phyloP scores from a whole-genome alignment of 495 filamentous ascomycete genomes.

The Lepidopterella palustris region DNA sequence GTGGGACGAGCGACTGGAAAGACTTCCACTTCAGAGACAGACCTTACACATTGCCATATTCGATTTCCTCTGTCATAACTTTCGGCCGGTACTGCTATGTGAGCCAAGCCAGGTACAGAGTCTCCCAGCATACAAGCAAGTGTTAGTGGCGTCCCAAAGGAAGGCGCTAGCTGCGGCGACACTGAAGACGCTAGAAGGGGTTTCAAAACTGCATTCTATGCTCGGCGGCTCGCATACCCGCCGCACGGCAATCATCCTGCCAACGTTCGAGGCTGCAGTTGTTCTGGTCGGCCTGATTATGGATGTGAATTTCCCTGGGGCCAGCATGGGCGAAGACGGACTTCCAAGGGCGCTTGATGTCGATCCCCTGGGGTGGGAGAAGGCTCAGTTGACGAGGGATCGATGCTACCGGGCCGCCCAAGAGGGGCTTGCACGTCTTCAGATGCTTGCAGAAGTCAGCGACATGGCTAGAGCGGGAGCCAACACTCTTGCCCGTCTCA shows the following conservation, averaged over 20 bases:
- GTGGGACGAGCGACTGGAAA: constrained; percentile 28
- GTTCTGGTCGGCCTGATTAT: neutral
- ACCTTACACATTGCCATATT: constrained; percentile 30
- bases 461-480: too few relatives aligned
- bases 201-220: constrained; percentile 19
- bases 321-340: neutral
- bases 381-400: neutral
- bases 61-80: constrained; percentile 31
- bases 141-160: constrained; percentile 24
- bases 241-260: constrained; percentile 21
- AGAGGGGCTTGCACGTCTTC: neutral
- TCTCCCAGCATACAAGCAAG: constrained; percentile 10
- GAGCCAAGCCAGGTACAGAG: constrained; percentile 1
- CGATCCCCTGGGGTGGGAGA: neutral
- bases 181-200: constrained; percentile 10
- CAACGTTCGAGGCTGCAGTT: constrained; percentile 28
- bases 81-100: constrained; percentile 18
- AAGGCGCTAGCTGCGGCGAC: constrained; percentile 18
- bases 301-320: neutral
- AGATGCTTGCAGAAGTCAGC: constrained; percentile 8
- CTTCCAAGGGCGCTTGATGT: neutral
- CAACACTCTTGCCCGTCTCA: too few relatives aligned
- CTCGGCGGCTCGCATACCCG: constrained; percentile 23
- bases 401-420: neutral
- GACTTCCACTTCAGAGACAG: constrained; percentile 28